These are phyloP conservation scores for Limtongia smithiae DNA, from an alignment of 805 yeast genomes.

Conservation along the genomic window DNA sequence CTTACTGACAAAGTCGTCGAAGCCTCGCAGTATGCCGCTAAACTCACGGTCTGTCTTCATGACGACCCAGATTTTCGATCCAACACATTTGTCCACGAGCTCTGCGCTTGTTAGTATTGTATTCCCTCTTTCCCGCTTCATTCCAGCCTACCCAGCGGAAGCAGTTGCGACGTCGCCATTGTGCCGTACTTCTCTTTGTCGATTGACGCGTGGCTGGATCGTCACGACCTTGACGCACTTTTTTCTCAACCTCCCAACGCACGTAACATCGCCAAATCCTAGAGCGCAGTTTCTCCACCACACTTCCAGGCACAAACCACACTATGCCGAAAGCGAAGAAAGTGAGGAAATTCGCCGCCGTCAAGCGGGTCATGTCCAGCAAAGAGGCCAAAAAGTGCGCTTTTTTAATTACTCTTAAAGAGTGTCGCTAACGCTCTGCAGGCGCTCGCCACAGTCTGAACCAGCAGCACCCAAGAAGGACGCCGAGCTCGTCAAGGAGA, in stretches of 20 bases:
- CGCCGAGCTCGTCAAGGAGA: slow-evolving; percentile 67
- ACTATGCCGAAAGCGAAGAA: slow-evolving; percentile 94
- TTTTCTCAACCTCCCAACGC: not conserved
- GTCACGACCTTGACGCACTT: not conserved
- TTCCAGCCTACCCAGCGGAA: slow-evolving; percentile 23
- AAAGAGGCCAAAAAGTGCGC: slow-evolving; percentile 63
- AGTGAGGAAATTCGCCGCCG: slow-evolving; percentile 93
- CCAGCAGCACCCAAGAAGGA: slow-evolving; percentile 51
- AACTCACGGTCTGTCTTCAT: slow-evolving; percentile 63
- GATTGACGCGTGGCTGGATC: not conserved
- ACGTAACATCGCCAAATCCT: not conserved
- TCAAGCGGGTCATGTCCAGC: slow-evolving; percentile 73
- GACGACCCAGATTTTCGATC: slow-evolving; percentile 71
- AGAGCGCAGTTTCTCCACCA: not conserved
- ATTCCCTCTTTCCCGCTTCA: not conserved
- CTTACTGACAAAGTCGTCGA: slow-evolving; percentile 84
- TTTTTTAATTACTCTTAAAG: slow-evolving; percentile 28
- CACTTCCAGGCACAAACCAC: not conserved
- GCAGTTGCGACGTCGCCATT: slow-evolving; percentile 28
- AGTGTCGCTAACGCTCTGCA: too few species aligned
- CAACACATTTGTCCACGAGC: slow-evolving; percentile 81
- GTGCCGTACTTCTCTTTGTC: too few species aligned
- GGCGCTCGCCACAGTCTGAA: slow-evolving; percentile 16
- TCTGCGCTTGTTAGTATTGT: slow-evolving; percentile 59
- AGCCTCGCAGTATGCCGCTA: slow-evolving; percentile 83